Conservation (phyloP, 2,329 filamentous ascomycete species). For the Curvularia lunata region DNA sequence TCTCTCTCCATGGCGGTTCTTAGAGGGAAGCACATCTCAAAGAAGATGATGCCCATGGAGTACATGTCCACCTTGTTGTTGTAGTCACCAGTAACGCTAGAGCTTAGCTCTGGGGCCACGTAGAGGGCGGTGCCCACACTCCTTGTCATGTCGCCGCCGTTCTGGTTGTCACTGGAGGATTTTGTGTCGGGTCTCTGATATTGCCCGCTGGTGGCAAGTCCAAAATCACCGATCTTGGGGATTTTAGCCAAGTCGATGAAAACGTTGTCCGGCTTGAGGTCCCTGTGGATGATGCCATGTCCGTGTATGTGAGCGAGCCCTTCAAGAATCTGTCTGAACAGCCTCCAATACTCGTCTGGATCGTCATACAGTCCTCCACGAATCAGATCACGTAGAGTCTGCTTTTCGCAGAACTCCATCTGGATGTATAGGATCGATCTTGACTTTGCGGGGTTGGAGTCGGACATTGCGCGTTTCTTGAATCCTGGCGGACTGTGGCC, state of each 20-base stretch:
- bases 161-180: constrained; percentile 36
- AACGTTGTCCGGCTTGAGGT: constrained; percentile 96
- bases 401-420: constrained; percentile 98
- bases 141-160: constrained; percentile 69
- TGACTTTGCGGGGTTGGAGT: constrained; percentile 57
- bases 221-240: constrained; percentile 96
- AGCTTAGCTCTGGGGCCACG: constrained; percentile 88
- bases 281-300: constrained; percentile 90
- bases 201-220: constrained; percentile 87
- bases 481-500: constrained; percentile 44
- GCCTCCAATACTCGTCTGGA: constrained; percentile 80
- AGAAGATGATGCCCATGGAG: constrained; percentile 95
- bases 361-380: constrained; percentile 75
- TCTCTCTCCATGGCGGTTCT: constrained; percentile 69
- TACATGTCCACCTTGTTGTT: constrained; percentile 99
- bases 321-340: constrained; percentile 90
- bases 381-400: constrained; percentile 88
- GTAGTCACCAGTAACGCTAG: constrained; percentile 75
- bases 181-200: constrained; percentile 66
- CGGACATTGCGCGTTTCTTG: constrained; percentile 52
- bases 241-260: constrained; percentile 92
- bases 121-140: constrained; percentile 84
- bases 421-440: constrained; percentile 90
- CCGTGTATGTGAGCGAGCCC: constrained; percentile 89
- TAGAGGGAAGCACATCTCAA: constrained; percentile 84